These are phyloP conservation scores for Peronosclerospora sorghi DNA, from an alignment of 352 stramenopile genomes.

Conservation along the genomic window DNA sequence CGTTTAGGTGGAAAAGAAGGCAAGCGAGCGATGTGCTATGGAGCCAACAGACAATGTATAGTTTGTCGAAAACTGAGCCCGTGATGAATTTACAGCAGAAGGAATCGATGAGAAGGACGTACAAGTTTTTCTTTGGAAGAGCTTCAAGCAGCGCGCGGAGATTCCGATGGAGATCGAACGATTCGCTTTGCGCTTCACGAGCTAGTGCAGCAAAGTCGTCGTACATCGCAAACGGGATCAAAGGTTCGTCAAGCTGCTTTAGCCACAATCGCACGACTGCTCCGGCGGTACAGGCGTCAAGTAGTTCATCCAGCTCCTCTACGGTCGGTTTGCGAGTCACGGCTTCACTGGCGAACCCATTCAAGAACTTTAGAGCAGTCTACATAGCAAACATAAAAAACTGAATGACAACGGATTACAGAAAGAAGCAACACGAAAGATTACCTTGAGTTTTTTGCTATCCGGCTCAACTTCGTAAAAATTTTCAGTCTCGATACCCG, in stretches of 20 bases:
- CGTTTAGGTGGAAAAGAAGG: conserved; percentile 73
- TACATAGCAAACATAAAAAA: conserved; percentile 5
- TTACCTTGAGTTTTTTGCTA: conserved; percentile 40
- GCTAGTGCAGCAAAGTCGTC: conserved; percentile 44
- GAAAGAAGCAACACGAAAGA: not conserved
- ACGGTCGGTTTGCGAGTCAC: conserved; percentile 35
- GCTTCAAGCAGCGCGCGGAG: conserved; percentile 46
- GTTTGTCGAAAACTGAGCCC: conserved; percentile 1
- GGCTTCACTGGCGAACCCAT: conserved; percentile 33
- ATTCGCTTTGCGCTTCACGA: conserved; percentile 21
- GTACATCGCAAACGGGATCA: conserved; percentile 58
- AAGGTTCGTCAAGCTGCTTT: conserved; percentile 46
- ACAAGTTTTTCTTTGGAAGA: conserved; percentile 61
- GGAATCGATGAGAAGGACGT: conserved; percentile 19
- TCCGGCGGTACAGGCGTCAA: conserved; percentile 49
- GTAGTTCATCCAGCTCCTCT: conserved; percentile 43
- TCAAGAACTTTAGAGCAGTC: conserved; percentile 45
- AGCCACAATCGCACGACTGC: conserved; percentile 57
- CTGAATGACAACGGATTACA: not conserved
- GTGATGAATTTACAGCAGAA: not conserved
- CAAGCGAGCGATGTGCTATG: conserved; percentile 54
- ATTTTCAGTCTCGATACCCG: conserved; percentile 57
- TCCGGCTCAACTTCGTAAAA: conserved; percentile 63
- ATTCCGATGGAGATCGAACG: conserved; percentile 46
- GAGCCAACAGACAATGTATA: not conserved